phyloP scores from a whole-genome alignment of 305 asterid species.

The Fraxinus latifolia region DNA sequence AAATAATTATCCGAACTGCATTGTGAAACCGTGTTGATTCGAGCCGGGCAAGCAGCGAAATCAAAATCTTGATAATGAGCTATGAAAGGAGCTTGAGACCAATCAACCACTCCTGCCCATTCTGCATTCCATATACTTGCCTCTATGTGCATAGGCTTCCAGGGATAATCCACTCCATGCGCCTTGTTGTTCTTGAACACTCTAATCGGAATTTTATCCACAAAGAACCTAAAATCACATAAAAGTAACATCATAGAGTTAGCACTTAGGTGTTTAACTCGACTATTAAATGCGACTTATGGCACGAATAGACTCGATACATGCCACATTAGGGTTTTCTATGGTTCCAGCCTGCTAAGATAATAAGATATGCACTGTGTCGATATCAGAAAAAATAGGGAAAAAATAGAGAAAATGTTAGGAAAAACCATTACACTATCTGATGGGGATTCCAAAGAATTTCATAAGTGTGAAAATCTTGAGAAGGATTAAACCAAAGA shows the following conservation, averaged over 20 bases:
- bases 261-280: background rate
- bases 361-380: background rate
- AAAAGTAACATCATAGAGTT: background rate
- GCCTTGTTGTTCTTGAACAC: conserved; percentile 39
- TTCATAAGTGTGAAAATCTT: conserved; percentile 44
- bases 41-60: conserved; percentile 28
- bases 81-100: conserved; percentile 41
- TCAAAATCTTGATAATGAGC: conserved; percentile 32
- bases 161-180: conserved; percentile 28
- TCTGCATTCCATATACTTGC: conserved; percentile 44
- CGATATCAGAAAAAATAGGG: background rate
- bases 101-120: conserved; percentile 44
- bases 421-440: conserved; percentile 24
- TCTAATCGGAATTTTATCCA: conserved; percentile 43
- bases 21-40: background rate
- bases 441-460: conserved; percentile 37
- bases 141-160: conserved; percentile 38
- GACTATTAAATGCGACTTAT: background rate
- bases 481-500: conserved; percentile 57
- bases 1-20: conserved; percentile 21
- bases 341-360: background rate
- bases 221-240: conserved; percentile 24
- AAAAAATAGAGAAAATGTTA: background rate
- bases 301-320: background rate
- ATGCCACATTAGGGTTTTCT: background rate